Conservation (phyloP, 208 protist species). For the Strigomonas galati region DNA sequence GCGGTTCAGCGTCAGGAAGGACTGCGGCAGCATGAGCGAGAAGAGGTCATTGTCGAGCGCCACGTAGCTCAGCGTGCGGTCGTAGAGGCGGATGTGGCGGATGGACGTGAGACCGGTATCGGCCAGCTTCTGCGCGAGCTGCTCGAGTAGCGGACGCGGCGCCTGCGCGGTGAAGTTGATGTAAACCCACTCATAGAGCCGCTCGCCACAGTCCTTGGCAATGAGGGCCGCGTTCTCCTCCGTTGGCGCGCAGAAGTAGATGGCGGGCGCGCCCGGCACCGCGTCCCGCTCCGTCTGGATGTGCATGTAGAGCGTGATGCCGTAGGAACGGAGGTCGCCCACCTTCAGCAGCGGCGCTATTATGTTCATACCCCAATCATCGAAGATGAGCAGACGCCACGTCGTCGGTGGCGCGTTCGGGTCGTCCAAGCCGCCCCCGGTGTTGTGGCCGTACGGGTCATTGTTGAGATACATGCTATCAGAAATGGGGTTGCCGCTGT, state of each 20-base stretch:
- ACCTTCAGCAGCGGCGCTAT: conserved; percentile 89
- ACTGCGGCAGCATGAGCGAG: conserved; percentile 74
- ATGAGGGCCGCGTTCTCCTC: conserved; percentile 80
- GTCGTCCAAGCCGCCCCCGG: conserved; percentile 15
- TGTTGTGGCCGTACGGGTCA: conserved; percentile 1
- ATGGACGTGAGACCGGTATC: conserved; percentile 52
- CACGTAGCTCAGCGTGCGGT: conserved; percentile 86
- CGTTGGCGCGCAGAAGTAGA: conserved; percentile 90
- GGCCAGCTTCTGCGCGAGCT: conserved; percentile 58
- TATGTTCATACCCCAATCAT: conserved; percentile 82
- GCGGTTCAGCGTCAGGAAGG: conserved; percentile 70
- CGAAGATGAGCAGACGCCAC: conserved; percentile 89
- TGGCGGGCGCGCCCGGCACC: conserved; percentile 82
- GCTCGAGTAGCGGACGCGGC: conserved; percentile 59
- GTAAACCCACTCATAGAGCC: conserved; percentile 86
- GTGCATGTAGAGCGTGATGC: conserved; percentile 89
- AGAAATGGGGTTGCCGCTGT: conserved; percentile 29
- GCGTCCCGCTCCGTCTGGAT: conserved; percentile 77
- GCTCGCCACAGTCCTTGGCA: conserved; percentile 62
- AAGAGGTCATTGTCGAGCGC: conserved; percentile 83
- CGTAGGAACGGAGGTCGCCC: conserved; percentile 77
- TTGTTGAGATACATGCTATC: conserved; percentile 8
- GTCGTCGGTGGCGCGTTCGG: conserved; percentile 31
- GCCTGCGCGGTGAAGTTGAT: conserved; percentile 87
- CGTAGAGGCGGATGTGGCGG: conserved; percentile 76